Evolutionary conservation across 1,284 basidiomycete species (phyloP), one percentile per base, ranked within the genome.

Genomic region (Phaffia rhodozyma): DNA sequence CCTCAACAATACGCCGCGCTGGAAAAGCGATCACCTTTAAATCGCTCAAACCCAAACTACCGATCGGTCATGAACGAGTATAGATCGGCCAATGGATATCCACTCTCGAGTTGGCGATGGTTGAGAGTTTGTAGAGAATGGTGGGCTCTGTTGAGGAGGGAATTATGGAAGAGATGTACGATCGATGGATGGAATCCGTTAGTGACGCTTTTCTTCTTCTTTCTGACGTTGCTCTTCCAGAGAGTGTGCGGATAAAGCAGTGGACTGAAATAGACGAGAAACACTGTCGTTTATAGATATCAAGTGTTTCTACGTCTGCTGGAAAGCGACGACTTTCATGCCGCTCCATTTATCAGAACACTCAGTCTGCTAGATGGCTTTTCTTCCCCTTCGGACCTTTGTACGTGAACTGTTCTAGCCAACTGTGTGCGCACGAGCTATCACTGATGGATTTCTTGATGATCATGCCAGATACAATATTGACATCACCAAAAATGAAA

Each of bases 81-180:
- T 20, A 49, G 65, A 7, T 67, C 64, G 6, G 69, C 71, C 16
- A 72, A 72, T 47, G 71, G 70, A 4, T 72, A 70, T 53, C 71
- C 71, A 18, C 61, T 71, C 20, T 69, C 67, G 21, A 64, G 64
- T 38, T 72, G 71, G 71, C 49, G 67, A n/a, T 72, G 71, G 71
- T 52, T 63, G 16, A 55, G 11, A 23, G 59, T 72, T 5, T 62
- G 53, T 6, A 57, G 61, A 21, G 71, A 72, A 58, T 72, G 71
- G 71, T 67, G 69, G 62, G 67, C 67, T 11, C 57, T 71, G 9
- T 23, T 70, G 5, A 60, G 67, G 43, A 23, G 52, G 21, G 48
- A 54, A 34, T 47, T 72, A 21, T 72, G 71, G 71, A 59, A 55
- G 27, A 29, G 64, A 30, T 54, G 61, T 21, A 27, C 6, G n/a